These are phyloP conservation scores for Abortiporus biennis DNA, from an alignment of 1,284 basidiomycete species.

Conservation along the genomic window DNA sequence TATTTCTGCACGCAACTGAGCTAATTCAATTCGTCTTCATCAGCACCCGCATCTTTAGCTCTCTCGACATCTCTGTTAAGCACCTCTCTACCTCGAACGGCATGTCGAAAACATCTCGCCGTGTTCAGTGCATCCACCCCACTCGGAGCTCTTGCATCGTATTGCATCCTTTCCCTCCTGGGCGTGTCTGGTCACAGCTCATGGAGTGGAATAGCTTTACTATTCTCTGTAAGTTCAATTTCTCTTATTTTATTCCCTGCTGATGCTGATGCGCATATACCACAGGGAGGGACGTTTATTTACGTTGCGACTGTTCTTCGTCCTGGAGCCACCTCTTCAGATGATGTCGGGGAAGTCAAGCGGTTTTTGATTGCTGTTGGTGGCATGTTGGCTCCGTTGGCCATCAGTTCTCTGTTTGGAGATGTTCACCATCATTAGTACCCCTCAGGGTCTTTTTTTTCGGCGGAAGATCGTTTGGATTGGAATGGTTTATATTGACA, in stretches of 20 bases:
- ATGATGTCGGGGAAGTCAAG: slow-evolving; percentile 39
- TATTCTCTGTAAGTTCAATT: slow-evolving; percentile 78
- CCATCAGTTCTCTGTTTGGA: slow-evolving; percentile 41
- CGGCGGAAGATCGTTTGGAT: neutral
- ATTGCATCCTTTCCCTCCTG: slow-evolving; percentile 49
- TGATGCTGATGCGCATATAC: slow-evolving; percentile 3
- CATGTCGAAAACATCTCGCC: slow-evolving; percentile 72
- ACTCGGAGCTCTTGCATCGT: slow-evolving; percentile 66
- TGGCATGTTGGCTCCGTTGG: slow-evolving; percentile 70
- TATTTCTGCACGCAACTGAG: neutral
- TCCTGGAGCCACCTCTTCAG: slow-evolving; percentile 40
- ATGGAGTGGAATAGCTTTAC: slow-evolving; percentile 71
- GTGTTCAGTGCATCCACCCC: slow-evolving; percentile 81
- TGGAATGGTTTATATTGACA: too few species aligned
- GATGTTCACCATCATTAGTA: too few species aligned
- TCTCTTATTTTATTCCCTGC: neutral
- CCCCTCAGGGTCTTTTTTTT: too few species aligned
- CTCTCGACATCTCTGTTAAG: slow-evolving; percentile 78
- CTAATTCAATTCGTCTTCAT: slow-evolving; percentile 2
- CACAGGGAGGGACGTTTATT: slow-evolving; percentile 87
- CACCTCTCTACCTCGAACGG: slow-evolving; percentile 55
- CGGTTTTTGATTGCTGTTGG: slow-evolving; percentile 50
- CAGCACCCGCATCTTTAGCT: slow-evolving; percentile 85
- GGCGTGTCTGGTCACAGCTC: slow-evolving; percentile 30
- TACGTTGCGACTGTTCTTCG: slow-evolving; percentile 92